phyloP scores from a whole-genome alignment of 148 eudicot genomes.

The Euryodendron excelsum region DNA sequence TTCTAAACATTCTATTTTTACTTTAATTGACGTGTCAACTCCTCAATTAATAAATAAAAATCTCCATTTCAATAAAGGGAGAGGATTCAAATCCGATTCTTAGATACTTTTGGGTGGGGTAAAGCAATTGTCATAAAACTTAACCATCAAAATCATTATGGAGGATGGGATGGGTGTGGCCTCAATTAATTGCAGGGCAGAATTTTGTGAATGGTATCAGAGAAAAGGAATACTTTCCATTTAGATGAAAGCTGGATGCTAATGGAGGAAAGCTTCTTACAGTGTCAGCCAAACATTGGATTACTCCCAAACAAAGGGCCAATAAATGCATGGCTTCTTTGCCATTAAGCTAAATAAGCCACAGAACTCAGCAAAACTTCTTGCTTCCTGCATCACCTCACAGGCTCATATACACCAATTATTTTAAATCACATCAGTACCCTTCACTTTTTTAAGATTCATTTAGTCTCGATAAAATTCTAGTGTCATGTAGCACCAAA shows the following conservation, averaged over 20 bases:
- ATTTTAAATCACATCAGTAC: not conserved
- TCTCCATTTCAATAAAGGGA: too few species aligned
- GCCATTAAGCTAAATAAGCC: constrained; percentile 6
- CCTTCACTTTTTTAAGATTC: not conserved
- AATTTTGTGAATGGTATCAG: not conserved
- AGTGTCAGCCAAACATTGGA: constrained; percentile 19
- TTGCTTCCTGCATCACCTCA: not conserved
- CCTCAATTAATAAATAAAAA: too few species aligned
- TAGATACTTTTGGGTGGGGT: not conserved
- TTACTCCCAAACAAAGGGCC: not conserved
- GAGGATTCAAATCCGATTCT: too few species aligned
- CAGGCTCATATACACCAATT: not conserved
- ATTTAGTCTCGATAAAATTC: not conserved
- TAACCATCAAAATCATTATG: not conserved
- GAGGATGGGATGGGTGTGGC: not conserved
- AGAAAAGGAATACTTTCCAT: constrained; percentile 13
- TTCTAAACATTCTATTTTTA: too few species aligned
- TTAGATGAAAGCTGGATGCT: constrained; percentile 19
- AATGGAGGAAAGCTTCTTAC: constrained; percentile 20
- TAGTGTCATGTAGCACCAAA: too few species aligned
- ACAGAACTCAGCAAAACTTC: not conserved
- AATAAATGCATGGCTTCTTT: not conserved
- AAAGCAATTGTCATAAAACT: not conserved
- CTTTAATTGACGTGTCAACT: too few species aligned
- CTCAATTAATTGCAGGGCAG: not conserved